Conservation (phyloP, 306 rosid genomes). For the Vigna trinervia region DNA sequence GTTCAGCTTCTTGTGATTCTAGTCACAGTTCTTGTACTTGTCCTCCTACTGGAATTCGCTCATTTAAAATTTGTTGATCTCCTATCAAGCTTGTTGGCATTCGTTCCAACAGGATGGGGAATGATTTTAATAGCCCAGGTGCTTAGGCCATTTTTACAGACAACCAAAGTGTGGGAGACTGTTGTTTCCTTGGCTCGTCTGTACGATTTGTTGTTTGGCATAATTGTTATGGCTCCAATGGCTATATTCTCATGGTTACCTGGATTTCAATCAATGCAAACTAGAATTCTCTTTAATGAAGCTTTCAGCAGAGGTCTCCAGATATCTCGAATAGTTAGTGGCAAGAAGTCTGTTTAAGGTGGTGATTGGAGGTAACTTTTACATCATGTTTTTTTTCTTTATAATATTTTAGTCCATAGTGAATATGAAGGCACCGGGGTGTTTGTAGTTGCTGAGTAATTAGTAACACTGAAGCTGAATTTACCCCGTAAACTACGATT, state of each 20-base stretch:
- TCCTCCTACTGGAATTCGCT: slow-evolving; percentile 68
- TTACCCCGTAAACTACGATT: slow-evolving; percentile 34
- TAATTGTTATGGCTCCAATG: slow-evolving; percentile 85
- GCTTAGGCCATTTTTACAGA: slow-evolving; percentile 83
- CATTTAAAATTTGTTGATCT: slow-evolving; percentile 61
- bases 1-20: slow-evolving; percentile 80
- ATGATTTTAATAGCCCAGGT: slow-evolving; percentile 88
- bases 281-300: slow-evolving; percentile 92
- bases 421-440: neutral
- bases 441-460: neutral
- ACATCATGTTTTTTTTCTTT: slow-evolving; percentile 19
- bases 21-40: slow-evolving; percentile 61
- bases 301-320: slow-evolving; percentile 98
- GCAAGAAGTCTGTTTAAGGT: slow-evolving; percentile 75
- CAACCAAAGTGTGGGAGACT: slow-evolving; percentile 85
- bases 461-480: neutral
- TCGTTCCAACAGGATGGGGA: slow-evolving; percentile 97
- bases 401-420: slow-evolving; percentile 1
- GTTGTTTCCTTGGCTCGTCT: slow-evolving; percentile 85
- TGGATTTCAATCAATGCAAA: slow-evolving; percentile 96
- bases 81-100: slow-evolving; percentile 74
- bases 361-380: slow-evolving; percentile 57
- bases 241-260: slow-evolving; percentile 94
- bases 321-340: slow-evolving; percentile 84
- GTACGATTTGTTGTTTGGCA: slow-evolving; percentile 81